These are phyloP conservation scores for Cyclotella sp. DNA, from an alignment of 108 stramenopile species.

Conservation along the genomic window DNA sequence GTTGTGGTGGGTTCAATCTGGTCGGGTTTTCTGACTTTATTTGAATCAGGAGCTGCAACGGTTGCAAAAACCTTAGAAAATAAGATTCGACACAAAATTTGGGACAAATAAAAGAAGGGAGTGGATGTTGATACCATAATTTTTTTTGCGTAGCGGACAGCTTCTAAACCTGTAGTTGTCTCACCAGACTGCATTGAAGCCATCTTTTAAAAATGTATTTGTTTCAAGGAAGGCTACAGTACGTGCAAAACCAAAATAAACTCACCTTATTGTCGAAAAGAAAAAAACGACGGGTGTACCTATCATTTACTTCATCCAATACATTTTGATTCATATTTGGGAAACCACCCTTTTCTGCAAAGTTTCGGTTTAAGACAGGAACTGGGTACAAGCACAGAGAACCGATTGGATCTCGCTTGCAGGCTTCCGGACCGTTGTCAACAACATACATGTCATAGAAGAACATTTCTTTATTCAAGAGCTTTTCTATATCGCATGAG, in stretches of 20 bases:
- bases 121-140: constrained; percentile 23
- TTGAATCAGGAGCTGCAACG: constrained; percentile 34
- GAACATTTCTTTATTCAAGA: constrained; percentile 57
- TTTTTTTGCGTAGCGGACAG: constrained; percentile 65
- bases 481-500: constrained; percentile 52
- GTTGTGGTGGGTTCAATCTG: constrained; percentile 64
- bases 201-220: background rate
- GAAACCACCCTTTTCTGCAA: constrained; percentile 19
- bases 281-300: constrained; percentile 75
- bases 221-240: background rate
- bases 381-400: constrained; percentile 65
- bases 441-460: constrained; percentile 80
- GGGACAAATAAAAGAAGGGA: no score
- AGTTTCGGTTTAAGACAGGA: constrained; percentile 62
- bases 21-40: constrained; percentile 45
- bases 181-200: constrained; percentile 28
- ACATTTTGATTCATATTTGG: constrained; percentile 58
- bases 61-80: no score
- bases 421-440: constrained; percentile 55
- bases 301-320: constrained; percentile 62
- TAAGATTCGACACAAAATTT: no score
- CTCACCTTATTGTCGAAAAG: constrained; percentile 65
- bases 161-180: constrained; percentile 49
- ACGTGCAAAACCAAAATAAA: background rate
- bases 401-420: constrained; percentile 4